phyloP scores from a whole-genome alignment of 2,329 filamentous ascomycete genomes.

The Epichloe sylvatica region DNA sequence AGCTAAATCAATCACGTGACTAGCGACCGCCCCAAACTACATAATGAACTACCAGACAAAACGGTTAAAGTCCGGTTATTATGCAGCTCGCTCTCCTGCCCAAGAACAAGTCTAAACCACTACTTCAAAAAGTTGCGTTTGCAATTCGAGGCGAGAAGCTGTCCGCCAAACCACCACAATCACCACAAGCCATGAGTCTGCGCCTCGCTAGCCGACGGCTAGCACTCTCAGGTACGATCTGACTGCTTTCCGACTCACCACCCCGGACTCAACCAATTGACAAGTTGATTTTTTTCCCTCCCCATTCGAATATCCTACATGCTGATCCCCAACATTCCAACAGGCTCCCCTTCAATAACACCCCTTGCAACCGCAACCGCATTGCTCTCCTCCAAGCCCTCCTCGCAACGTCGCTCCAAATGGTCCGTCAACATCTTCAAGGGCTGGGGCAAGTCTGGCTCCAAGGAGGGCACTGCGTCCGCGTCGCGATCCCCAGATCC shows the following conservation, averaged over 20 bases:
- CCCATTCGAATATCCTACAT: neutral
- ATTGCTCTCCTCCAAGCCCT: conserved; percentile 8
- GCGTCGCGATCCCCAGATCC: conserved; percentile 13
- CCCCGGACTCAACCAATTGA: neutral
- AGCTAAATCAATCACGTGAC: neutral
- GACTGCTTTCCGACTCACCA: neutral
- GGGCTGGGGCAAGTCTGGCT: conserved; percentile 18
- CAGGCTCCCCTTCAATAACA: conserved; percentile 6
- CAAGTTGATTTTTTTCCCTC: too few species aligned
- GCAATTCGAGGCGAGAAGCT: neutral
- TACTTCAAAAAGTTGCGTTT: neutral
- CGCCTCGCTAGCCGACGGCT: conserved; percentile 49
- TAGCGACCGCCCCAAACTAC: too few species aligned
- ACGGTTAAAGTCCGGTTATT: conserved; percentile 14
- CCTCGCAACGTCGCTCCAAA: conserved; percentile 25
- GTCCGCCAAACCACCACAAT: neutral
- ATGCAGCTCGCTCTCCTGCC: neutral
- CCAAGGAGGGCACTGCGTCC: conserved; percentile 18
- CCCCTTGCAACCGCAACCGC: conserved; percentile 9
- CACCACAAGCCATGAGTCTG: conserved; percentile 43
- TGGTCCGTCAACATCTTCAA: conserved; percentile 29
- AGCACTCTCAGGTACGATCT: conserved; percentile 40
- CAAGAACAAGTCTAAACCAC: neutral
- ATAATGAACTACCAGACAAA: too few species aligned
- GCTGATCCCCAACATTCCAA: neutral